Evolutionary conservation across 148 eudicot genomes (phyloP), one percentile per base, ranked within the genome.

Genomic region (Chenopodium formosanum): DNA sequence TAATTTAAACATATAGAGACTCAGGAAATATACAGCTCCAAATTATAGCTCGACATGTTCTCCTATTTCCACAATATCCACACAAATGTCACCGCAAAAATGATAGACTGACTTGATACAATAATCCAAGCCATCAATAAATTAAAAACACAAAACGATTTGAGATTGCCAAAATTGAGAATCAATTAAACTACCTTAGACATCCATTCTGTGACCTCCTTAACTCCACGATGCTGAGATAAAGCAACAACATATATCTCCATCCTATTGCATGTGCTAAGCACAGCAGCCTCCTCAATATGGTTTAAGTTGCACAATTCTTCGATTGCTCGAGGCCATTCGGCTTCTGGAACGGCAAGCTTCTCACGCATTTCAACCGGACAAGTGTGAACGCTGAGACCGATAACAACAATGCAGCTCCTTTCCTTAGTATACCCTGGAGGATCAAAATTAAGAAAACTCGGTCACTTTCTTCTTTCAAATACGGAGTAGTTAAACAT

Each of bases 141-240:
- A 40, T 7, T 10, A 19, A 22, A 4, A 46, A 7, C 14, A 60
- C 5, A 1, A 40, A 25, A 47, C 29, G 4, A 32, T 19, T 47
- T 23, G 2, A 44, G 40, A 46, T 53, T 37, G 4, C 52, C 17
- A 40, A 20, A 65, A 52, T 50, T 83, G 13, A 50, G 16, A 2
- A 11, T 50, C 9, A 50, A 50, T 50, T 48, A 9, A 50, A 50
- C 53, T 56, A 95, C 98, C 97, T 93, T 95, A 78, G 97, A 95
- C 97, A 95, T 93, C 98, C 98, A 95, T 60, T 95, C 98, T 5
- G 98, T 93, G 14, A 95, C 98, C 89, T 95, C 98, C 88, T 95
- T 95, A 69, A 95, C 97, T 10, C 98, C 98, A 4, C 97, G 95
- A 63, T 93, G 98, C 78, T 92, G 94, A 81, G 98, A 95, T 60